Evolutionary conservation across 257 asterid genomes (phyloP).

Genomic region (Primulina tabacum): DNA sequence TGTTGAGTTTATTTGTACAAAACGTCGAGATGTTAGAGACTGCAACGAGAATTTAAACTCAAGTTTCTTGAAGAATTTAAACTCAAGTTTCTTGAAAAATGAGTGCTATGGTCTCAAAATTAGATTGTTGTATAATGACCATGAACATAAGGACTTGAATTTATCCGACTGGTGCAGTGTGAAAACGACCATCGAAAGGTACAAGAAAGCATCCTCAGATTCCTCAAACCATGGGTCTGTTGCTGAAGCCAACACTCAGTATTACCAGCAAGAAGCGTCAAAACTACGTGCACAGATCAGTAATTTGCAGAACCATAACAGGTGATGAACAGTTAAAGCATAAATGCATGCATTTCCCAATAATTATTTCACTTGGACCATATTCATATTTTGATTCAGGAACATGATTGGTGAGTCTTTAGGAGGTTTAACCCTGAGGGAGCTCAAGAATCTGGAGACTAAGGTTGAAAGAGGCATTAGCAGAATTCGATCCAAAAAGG

Average conservation of each 20-base stretch:
- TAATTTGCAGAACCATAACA: conserved; percentile 73
- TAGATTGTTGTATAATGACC: too few relatives aligned
- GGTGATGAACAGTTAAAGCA: conserved; percentile 31
- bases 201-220: conserved; percentile 88
- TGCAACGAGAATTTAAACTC: background rate
- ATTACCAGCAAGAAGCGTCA: conserved; percentile 85
- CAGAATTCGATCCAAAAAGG: conserved; percentile 80
- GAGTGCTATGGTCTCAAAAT: background rate
- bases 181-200: conserved; percentile 86
- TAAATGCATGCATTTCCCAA: background rate
- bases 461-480: conserved; percentile 70
- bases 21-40: too few relatives aligned
- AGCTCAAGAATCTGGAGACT: conserved; percentile 66
- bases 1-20: too few relatives aligned
- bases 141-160: too few relatives aligned
- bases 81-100: background rate
- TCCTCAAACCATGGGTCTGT: conserved; percentile 59
- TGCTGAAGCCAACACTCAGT: conserved; percentile 93
- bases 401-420: conserved; percentile 73
- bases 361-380: background rate
- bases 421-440: conserved; percentile 47
- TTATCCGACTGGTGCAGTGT: conserved; percentile 48
- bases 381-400: conserved; percentile 35
- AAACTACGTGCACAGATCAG: conserved; percentile 73
- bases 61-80: background rate